Conservation (phyloP, 2,329 filamentous ascomycete genomes). For the Microsporum ferrugineum region DNA sequence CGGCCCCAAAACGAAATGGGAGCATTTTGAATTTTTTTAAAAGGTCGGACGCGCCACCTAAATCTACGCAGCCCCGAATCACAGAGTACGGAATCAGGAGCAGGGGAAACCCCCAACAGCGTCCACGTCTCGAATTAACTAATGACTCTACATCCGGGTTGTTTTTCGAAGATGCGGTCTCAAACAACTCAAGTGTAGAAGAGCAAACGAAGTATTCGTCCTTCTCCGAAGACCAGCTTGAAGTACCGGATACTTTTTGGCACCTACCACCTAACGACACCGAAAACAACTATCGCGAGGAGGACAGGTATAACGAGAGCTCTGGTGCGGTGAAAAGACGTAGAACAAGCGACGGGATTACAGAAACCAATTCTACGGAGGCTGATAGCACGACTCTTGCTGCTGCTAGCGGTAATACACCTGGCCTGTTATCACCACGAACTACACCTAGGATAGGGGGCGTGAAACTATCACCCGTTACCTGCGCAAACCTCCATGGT, state of each 20-base stretch:
- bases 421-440: neutral
- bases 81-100: slow-evolving; percentile 29
- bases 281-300: slow-evolving; percentile 12
- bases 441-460: neutral
- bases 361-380: neutral
- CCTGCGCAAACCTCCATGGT: slow-evolving; percentile 18
- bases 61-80: slow-evolving; percentile 44
- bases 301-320: slow-evolving; percentile 25
- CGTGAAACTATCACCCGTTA: neutral
- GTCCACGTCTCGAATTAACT: neutral
- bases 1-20: slow-evolving; percentile 35
- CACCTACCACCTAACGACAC: neutral
- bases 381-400: neutral
- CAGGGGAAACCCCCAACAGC: neutral
- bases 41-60: slow-evolving; percentile 47
- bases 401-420: neutral
- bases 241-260: neutral
- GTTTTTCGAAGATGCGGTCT: slow-evolving; percentile 27
- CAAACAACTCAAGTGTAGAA: neutral
- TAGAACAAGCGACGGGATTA: neutral
- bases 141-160: slow-evolving; percentile 18
- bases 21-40: slow-evolving; percentile 68
- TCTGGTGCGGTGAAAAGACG: slow-evolving; percentile 24
- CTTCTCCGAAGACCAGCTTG: neutral
- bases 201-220: neutral